Conservation (phyloP, 2,329 filamentous ascomycete genomes). For the Xylariomycetidae sp. region DNA sequence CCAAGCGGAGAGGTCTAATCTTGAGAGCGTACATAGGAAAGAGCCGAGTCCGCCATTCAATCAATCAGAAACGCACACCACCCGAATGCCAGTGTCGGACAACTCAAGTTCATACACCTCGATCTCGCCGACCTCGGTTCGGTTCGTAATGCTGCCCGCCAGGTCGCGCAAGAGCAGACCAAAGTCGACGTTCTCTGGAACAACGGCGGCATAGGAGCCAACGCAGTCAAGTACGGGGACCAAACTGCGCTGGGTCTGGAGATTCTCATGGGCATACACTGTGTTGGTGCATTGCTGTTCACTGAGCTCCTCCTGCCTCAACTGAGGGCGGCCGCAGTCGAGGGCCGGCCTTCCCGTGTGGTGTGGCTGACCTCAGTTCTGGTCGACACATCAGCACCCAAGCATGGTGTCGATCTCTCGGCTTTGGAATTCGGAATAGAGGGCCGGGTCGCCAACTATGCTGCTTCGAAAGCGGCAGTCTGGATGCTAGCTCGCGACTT, state of each 20-base stretch:
- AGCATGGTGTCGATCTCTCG: slow-evolving; percentile 8
- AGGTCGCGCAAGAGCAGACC: slow-evolving; percentile 7
- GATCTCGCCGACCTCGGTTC: slow-evolving; percentile 15
- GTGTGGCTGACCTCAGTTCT: slow-evolving; percentile 16
- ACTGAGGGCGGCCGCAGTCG: slow-evolving; percentile 12
- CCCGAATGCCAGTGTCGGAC: slow-evolving; percentile 4
- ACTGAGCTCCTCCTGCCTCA: slow-evolving; percentile 14
- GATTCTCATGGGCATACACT: slow-evolving; percentile 17
- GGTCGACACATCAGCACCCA: slow-evolving; percentile 14
- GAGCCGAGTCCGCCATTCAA: not conserved
- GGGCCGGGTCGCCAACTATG: too few relatives aligned
- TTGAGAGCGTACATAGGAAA: not conserved
- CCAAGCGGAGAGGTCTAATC: too few relatives aligned
- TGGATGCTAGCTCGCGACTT: slow-evolving; percentile 20
- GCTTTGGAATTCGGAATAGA: too few relatives aligned
- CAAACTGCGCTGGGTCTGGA: slow-evolving; percentile 14
- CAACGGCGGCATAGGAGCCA: slow-evolving; percentile 17
- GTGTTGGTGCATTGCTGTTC: slow-evolving; percentile 12
- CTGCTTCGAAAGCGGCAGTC: slow-evolving; percentile 12
- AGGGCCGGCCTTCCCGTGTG: slow-evolving; percentile 9
- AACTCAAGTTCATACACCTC: slow-evolving; percentile 13
- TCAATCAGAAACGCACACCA: not conserved
- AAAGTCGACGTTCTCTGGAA: slow-evolving; percentile 19
- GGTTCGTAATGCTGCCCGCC: slow-evolving; percentile 8
- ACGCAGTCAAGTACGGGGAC: slow-evolving; percentile 13